Evolutionary conservation across 345 rosid species (phyloP), one percentile per base, ranked within the genome.

Genomic region (Populus euphratica): DNA sequence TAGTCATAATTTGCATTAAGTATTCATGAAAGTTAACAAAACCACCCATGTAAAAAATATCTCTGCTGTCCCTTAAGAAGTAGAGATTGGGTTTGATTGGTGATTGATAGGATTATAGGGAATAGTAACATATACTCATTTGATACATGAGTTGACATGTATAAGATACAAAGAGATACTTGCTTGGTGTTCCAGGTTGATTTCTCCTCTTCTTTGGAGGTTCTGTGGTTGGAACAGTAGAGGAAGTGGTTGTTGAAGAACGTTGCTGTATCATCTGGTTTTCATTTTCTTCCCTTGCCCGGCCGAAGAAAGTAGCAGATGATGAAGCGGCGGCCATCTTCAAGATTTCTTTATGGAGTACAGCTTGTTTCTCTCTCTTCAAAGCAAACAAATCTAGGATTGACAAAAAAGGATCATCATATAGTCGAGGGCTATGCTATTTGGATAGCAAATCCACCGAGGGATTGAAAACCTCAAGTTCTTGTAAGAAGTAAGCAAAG

Each of bases 171-270:
- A 47, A 72, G 17, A 31, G 64, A 8, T 54, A 74, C 78, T 79
- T 74, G 74, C 82, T 74, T 79, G 82, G 82, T 68, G 73, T 74
- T 62, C 82, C 82, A 7, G 82, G 78, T 61, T 79, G 82, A 74
- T 79, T 79, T 41, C 82, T 74, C 50, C 50, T 79, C 36, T 74
- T 79, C 78, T 79, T 79, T 25, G 49, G 82, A 59, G 78, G 61
- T 9, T 52, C 63, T 21, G 73, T 9, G 27, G 20, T 16, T 43
- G 73, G 76, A 73, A 56, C 73, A 23, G 76, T 41, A 49, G 81
- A 72, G 44, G 81, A 36, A 47, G 71, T 36, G 10, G 72, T 35
- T 31, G 78, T 47, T 39, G 78, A 74, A 59, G 74, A 78, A 68
- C 62, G 71, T 9, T 68, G 78, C 10, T 73, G 81, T 64, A 36